Evolutionary conservation across 2,329 filamentous ascomycete genomes (phyloP).

Genomic region (Aspergillus eucalypticola): DNA sequence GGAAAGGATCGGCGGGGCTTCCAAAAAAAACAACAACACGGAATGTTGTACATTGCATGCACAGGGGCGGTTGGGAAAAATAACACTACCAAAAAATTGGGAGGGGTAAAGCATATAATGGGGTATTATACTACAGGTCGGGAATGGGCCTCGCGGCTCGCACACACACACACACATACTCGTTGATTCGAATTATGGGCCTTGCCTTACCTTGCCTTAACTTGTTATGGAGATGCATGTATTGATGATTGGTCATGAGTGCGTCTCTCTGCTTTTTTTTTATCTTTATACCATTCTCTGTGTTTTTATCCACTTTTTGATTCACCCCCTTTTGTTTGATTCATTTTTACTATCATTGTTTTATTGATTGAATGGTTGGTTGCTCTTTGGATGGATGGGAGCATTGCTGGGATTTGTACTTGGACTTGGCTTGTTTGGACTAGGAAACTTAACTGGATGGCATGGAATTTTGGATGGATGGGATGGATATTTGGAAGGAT

Average conservation of each 20-base stretch:
- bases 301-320: constrained; percentile 4
- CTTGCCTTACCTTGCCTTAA: too few species aligned
- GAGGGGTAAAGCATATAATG: constrained; percentile 13
- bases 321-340: neutral
- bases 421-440: constrained; percentile 5
- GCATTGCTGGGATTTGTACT: neutral
- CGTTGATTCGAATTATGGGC: neutral
- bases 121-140: constrained; percentile 13
- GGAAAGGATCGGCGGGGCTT: neutral
- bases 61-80: constrained; percentile 7
- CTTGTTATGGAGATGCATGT: neutral
- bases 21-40: neutral
- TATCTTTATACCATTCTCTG: neutral
- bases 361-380: neutral
- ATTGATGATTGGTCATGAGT: constrained; percentile 4
- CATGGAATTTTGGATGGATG: neutral
- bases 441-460: neutral
- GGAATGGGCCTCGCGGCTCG: constrained; percentile 15
- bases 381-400: neutral
- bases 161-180: neutral
- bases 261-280: neutral
- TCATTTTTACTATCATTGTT: neutral
- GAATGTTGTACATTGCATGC: constrained; percentile 3
- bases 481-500: constrained; percentile 7
- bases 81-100: neutral